A percentile compares a stretch with the other conserved stretches of the same genome.
Evolutionary conservation across 768 basidiomycete genomes (phyloP).

Genomic region (Mycena crocata): DNA sequence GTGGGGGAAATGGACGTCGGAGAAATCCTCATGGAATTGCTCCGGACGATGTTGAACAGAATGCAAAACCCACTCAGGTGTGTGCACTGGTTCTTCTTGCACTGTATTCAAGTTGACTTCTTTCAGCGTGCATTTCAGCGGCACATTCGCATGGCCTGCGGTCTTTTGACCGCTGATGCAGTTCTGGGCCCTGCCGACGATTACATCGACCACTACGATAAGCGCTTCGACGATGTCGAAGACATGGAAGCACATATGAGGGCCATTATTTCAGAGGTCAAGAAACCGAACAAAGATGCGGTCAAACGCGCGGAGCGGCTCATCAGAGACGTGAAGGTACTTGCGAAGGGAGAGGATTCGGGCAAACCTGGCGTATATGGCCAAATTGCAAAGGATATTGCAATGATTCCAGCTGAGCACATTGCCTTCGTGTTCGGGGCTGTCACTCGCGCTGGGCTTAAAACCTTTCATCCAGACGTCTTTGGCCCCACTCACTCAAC

Average conservation of each 20-base stretch:
- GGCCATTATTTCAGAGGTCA: not conserved
- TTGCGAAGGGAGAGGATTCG: no score
- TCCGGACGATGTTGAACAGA: not conserved
- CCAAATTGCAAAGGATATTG: conserved; percentile 19
- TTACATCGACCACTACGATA: conserved; percentile 12
- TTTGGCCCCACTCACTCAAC: conserved; percentile 13
- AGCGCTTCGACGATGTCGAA: conserved; percentile 8
- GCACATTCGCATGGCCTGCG: not conserved
- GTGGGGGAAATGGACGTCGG: no score
- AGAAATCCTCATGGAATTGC: conserved; percentile 8
- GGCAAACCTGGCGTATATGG: no score
- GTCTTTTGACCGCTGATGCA: conserved; percentile 6
- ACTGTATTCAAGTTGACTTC: not conserved
- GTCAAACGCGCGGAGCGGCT: conserved; percentile 2
- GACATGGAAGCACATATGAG: not conserved
- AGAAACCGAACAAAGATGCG: not conserved
- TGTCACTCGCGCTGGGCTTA: conserved; percentile 5
- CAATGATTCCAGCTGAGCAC: conserved; percentile 12
- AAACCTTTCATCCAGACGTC: conserved; percentile 17
- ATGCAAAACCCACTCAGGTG: conserved; percentile 10
- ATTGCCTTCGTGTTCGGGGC: conserved; percentile 15
- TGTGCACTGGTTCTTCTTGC: not conserved
- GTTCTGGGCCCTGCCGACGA: conserved; percentile 6
- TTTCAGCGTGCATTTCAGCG: conserved; percentile 15
- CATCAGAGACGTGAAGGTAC: not conserved